phyloP scores from a whole-genome alignment of 371 early-diverging fungal species.

The Basidiobolus meristosporus region DNA sequence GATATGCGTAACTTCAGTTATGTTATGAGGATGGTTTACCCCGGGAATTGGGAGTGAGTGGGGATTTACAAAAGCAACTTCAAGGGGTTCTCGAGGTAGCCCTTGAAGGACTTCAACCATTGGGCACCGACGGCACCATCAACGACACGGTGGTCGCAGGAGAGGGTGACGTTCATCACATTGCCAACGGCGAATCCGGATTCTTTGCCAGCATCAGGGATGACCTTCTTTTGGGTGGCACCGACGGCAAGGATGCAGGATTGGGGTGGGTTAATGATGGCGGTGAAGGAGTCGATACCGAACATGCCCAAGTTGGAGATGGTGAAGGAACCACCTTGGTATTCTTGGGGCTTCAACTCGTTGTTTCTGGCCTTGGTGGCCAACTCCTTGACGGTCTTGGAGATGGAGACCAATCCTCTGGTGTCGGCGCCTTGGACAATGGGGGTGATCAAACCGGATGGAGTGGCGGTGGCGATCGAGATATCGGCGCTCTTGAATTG shows the following conservation, averaged over 20 bases:
- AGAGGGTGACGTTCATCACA: conserved; percentile 72
- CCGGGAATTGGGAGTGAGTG: too few species aligned
- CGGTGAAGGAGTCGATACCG: conserved; percentile 84
- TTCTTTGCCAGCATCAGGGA: too few species aligned
- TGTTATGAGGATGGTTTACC: too few species aligned
- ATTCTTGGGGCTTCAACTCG: conserved; percentile 88
- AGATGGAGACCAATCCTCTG: conserved; percentile 75
- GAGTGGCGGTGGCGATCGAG: conserved; percentile 89
- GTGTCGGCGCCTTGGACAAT: conserved; percentile 70
- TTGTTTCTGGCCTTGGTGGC: conserved; percentile 72
- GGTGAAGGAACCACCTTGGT: conserved; percentile 93
- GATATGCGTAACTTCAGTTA: too few species aligned
- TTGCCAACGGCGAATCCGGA: conserved; percentile 6
- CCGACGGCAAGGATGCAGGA: conserved; percentile 90
- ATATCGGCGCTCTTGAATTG: conserved; percentile 86
- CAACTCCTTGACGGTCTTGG: conserved; percentile 66
- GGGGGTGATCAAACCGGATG: conserved; percentile 89
- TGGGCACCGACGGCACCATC: conserved; percentile 91
- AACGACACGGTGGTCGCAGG: conserved; percentile 90
- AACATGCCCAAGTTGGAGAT: conserved; percentile 98
- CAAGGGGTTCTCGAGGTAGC: conserved; percentile 87
- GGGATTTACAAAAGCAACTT: conserved; percentile 84
- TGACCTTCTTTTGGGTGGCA: conserved; percentile 54
- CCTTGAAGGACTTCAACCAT: conserved; percentile 82
- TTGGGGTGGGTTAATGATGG: conserved; percentile 96